Conservation (phyloP, 78 protist genomes). For the Dictyostelium intermedium region DNA sequence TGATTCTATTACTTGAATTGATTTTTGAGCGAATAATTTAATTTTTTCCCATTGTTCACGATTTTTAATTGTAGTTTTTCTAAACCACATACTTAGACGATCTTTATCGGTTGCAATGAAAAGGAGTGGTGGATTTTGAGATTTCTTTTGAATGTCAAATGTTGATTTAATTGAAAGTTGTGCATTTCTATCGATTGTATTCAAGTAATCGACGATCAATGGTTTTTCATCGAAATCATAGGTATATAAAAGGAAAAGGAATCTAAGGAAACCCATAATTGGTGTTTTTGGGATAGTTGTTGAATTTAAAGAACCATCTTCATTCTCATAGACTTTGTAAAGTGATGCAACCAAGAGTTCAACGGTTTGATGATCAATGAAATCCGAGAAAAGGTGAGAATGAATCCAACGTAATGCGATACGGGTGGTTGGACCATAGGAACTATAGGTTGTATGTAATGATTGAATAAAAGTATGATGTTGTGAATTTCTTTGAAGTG, state of each 20-base stretch:
- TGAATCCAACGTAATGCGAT: constrained; percentile 59
- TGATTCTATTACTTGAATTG: constrained; percentile 14
- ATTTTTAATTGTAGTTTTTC: not conserved
- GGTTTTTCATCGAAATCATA: constrained; percentile 29
- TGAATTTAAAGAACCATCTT: not conserved
- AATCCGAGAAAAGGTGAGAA: constrained; percentile 15
- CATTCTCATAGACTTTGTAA: not conserved
- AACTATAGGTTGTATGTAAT: constrained; percentile 27
- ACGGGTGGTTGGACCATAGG: constrained; percentile 20
- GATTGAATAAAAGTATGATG: constrained; percentile 54
- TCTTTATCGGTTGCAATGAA: constrained; percentile 71
- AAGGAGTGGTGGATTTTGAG: constrained; percentile 23
- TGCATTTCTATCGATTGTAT: not conserved
- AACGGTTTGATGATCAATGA: constrained; percentile 7
- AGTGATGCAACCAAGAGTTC: constrained; percentile 41
- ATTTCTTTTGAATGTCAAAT: constrained; percentile 19
- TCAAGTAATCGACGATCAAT: constrained; percentile 12
- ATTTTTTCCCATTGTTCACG: not conserved
- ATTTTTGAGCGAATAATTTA: constrained; percentile 2
- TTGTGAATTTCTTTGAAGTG: not conserved
- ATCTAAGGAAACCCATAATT: constrained; percentile 45
- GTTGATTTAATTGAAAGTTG: not conserved
- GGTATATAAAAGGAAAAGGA: constrained; percentile 22
- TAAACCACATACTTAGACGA: constrained; percentile 10
- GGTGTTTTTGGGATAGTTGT: not conserved